Conservation (phyloP, 805 yeast genomes). For the Pichia eremophila region DNA sequence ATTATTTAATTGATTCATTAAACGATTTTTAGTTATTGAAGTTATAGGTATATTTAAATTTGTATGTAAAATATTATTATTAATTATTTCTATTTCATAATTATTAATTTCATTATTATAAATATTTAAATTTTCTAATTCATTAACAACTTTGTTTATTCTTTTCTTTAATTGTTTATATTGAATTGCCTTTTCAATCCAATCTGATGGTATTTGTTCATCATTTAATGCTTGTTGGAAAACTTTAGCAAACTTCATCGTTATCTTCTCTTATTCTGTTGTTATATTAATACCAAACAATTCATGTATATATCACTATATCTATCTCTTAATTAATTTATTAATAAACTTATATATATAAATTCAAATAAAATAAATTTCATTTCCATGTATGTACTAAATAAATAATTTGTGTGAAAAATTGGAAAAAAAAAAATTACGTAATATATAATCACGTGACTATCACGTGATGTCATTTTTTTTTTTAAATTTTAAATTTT, state of each 20-base stretch:
- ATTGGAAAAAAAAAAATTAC: too few species aligned
- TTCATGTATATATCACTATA: too few species aligned
- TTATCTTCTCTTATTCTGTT: neutral
- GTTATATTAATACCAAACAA: too few species aligned
- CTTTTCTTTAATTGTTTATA: conserved; percentile 63
- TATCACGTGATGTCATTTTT: too few species aligned
- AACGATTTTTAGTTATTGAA: conserved; percentile 12
- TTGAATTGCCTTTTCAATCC: conserved; percentile 63
- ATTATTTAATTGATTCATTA: conserved; percentile 13
- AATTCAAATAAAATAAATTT: too few species aligned
- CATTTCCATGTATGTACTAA: too few species aligned
- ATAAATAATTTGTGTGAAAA: too few species aligned
- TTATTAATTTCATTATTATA: conserved; percentile 44
- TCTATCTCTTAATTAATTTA: too few species aligned
- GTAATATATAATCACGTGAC: too few species aligned
- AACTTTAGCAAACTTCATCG: conserved; percentile 70
- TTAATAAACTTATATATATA: too few species aligned
- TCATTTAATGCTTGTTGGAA: conserved; percentile 54
- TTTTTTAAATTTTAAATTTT: too few species aligned
- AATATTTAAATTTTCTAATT: conserved; percentile 49
- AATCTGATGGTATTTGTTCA: conserved; percentile 54
- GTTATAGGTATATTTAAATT: conserved; percentile 18
- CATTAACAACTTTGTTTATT: conserved; percentile 55
- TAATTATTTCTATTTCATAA: conserved; percentile 15
- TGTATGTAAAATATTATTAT: conserved; percentile 15